Conservation (phyloP, 768 basidiomycete genomes). For the Omphalotus guepiniiformis region DNA sequence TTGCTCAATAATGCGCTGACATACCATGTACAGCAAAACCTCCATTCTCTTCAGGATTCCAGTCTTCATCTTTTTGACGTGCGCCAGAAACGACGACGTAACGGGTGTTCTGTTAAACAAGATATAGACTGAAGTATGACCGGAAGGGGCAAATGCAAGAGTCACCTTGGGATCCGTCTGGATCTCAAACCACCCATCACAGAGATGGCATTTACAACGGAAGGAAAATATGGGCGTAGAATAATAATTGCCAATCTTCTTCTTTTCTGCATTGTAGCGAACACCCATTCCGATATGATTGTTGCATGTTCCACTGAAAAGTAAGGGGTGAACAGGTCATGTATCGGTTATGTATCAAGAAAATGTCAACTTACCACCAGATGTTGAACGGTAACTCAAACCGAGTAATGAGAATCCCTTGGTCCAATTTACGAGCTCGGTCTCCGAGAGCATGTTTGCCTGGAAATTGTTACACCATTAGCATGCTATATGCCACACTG, state of each 20-base stretch:
- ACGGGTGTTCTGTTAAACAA: constrained; percentile 71
- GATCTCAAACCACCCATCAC: constrained; percentile 97
- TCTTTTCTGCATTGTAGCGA: constrained; percentile 99
- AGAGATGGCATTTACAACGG: constrained; percentile 96
- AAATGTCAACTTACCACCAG: constrained; percentile 72
- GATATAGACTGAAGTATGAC: not conserved
- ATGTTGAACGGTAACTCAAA: constrained; percentile 97
- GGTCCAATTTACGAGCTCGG: constrained; percentile 91
- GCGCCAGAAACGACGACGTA: constrained; percentile 93
- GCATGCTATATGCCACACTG: too few relatives aligned
- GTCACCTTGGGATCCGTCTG: constrained; percentile 94
- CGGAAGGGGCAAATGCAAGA: not conserved
- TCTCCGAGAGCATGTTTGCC: constrained; percentile 94
- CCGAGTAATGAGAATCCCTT: constrained; percentile 92
- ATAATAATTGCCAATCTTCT: constrained; percentile 92
- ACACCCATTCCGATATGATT: constrained; percentile 99
- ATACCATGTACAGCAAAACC: constrained; percentile 86
- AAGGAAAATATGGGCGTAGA: constrained; percentile 94
- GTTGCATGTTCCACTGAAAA: constrained; percentile 80
- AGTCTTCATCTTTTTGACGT: constrained; percentile 92
- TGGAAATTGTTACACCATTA: constrained; percentile 23
- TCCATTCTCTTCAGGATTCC: constrained; percentile 96
- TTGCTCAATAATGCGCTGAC: constrained; percentile 11
- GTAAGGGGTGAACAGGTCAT: not conserved
- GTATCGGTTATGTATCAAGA: not conserved